Conservation (phyloP, 768 basidiomycete genomes). For the Russula lepida region DNA sequence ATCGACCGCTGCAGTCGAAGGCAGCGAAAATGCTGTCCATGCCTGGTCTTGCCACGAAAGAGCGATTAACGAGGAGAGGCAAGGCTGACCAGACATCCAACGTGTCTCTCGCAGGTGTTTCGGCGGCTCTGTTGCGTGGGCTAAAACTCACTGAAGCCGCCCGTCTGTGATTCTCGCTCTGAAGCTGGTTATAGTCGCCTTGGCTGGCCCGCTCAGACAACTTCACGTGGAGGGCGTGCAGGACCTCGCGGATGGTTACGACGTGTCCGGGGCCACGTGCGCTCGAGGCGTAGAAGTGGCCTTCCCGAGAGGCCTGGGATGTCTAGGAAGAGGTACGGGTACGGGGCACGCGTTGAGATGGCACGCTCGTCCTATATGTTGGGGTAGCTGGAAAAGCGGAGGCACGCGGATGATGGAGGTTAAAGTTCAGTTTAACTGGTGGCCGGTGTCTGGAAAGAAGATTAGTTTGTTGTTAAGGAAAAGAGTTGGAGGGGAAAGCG, state of each 20-base stretch:
- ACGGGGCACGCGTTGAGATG: conserved; percentile 5
- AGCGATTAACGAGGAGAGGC: too few species aligned
- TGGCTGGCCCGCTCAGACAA: conserved; percentile 13
- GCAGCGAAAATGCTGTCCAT: too few species aligned
- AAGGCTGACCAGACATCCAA: too few species aligned
- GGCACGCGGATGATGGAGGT: conserved; percentile 8
- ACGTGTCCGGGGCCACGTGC: not conserved
- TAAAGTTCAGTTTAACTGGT: conserved; percentile 9
- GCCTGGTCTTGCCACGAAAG: too few species aligned
- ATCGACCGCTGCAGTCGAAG: too few species aligned
- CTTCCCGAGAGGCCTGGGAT: conserved; percentile 8
- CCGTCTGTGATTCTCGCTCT: conserved; percentile 5
- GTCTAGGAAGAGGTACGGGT: conserved; percentile 8
- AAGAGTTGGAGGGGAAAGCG: not conserved
- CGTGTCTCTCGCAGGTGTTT: too few species aligned
- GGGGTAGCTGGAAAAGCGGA: conserved; percentile 9
- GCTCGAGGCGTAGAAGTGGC: conserved; percentile 11
- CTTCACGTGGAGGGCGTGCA: conserved; percentile 12
- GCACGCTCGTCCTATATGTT: conserved; percentile 7
- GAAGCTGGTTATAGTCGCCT: conserved; percentile 7
- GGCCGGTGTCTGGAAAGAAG: conserved; percentile 5
- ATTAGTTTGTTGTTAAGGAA: not conserved
- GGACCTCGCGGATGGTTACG: conserved; percentile 16
- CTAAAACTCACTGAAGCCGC: conserved; percentile 11
- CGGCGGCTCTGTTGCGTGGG: conserved; percentile 10